phyloP scores from a whole-genome alignment of 331 rosid species.

The Spiraea crenata region DNA sequence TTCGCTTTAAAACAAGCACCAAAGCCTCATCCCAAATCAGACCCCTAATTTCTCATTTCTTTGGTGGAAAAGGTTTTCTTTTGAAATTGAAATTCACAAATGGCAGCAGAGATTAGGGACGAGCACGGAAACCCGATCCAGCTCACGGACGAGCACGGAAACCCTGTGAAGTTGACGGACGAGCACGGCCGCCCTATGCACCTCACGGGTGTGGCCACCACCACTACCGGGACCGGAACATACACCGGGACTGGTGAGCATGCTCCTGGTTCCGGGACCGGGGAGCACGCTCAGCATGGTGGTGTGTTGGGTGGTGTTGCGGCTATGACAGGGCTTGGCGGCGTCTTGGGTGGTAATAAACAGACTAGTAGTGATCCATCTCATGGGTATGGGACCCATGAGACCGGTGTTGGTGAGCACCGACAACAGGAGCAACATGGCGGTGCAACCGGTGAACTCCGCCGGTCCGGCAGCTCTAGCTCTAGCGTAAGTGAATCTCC shows the following conservation, averaged over 20 bases:
- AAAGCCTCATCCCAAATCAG: not conserved
- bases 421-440: slow-evolving; percentile 4
- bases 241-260: not conserved
- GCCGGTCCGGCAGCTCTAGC: slow-evolving; percentile 48
- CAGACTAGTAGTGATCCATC: not conserved
- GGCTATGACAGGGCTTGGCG: not conserved
- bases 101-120: slow-evolving; percentile 63
- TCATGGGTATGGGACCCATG: not conserved
- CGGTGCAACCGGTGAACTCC: slow-evolving; percentile 18
- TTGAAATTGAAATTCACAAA: not conserved
- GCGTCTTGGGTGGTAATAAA: not conserved
- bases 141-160: slow-evolving; percentile 57
- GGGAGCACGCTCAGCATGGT: not conserved
- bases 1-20: slow-evolving; percentile 3
- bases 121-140: slow-evolving; percentile 58
- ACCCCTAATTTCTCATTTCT: not conserved
- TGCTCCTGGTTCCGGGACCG: not conserved
- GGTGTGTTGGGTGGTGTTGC: not conserved
- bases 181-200: slow-evolving; percentile 64
- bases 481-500: slow-evolving; percentile 37
- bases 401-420: not conserved
- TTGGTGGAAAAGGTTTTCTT: not conserved
- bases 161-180: slow-evolving; percentile 60
- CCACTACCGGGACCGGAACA: not conserved
- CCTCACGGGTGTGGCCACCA: slow-evolving; percentile 61